Conservation (phyloP, 805 yeast genomes). For the Lipomyces chichibuensis region DNA sequence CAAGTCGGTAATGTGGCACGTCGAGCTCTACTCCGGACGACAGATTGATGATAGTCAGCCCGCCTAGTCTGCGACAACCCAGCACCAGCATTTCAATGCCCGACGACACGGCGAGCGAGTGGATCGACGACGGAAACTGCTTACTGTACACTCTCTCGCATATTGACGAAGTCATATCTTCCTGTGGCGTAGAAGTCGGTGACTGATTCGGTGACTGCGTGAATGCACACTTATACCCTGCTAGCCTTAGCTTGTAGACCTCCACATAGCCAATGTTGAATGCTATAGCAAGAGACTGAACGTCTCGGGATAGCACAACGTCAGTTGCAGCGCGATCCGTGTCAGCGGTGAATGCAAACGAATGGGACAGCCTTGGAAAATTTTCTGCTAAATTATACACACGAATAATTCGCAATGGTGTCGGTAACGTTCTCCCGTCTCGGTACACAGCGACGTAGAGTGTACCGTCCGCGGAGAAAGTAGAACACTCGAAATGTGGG, state of each 20-base stretch:
- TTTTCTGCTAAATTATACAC: slow-evolving; percentile 13
- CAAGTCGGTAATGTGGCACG: slow-evolving; percentile 38
- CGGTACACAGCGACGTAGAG: slow-evolving; percentile 13
- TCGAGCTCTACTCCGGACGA: slow-evolving; percentile 31
- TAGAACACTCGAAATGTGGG: slow-evolving; percentile 25
- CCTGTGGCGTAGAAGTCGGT: not conserved
- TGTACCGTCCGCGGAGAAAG: slow-evolving; percentile 29
- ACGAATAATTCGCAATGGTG: slow-evolving; percentile 22
- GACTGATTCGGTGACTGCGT: not conserved
- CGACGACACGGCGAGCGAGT: slow-evolving; percentile 31
- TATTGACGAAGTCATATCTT: not conserved
- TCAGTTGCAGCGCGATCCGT: slow-evolving; percentile 22
- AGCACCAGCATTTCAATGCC: slow-evolving; percentile 33
- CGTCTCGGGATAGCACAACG: slow-evolving; percentile 24
- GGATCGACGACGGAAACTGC: slow-evolving; percentile 36
- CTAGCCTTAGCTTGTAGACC: slow-evolving; percentile 25
- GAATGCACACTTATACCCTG: slow-evolving; percentile 1
- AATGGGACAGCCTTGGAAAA: slow-evolving; percentile 10
- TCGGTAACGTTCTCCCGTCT: slow-evolving; percentile 21
- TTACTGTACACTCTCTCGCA: slow-evolving; percentile 23
- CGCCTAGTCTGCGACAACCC: slow-evolving; percentile 36
- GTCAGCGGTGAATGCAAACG: slow-evolving; percentile 6
- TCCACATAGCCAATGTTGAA: slow-evolving; percentile 32
- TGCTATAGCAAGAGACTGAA: slow-evolving; percentile 23
- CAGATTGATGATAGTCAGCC: slow-evolving; percentile 32